Percentiles rank a stretch among this genome's conserved stretches.
These are phyloP conservation scores for Ophiostoma ips DNA, from an alignment of 2,329 filamentous ascomycete species.

Conservation along the genomic window DNA sequence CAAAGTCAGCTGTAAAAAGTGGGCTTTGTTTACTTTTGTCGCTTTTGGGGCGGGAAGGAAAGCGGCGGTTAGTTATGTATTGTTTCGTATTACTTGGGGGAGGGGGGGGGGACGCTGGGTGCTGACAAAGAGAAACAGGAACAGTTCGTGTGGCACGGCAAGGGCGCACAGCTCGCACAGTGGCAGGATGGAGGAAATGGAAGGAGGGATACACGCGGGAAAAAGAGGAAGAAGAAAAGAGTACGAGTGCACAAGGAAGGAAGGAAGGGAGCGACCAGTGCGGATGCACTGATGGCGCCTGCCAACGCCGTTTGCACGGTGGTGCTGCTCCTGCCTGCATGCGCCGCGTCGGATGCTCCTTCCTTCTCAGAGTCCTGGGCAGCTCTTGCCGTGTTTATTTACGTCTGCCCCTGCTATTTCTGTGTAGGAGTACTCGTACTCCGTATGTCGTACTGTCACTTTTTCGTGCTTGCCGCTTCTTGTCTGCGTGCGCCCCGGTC, in stretches of 20 bases:
- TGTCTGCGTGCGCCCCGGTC: neutral
- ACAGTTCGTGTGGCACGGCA: conserved; percentile 4
- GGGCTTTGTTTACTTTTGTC: conserved; percentile 11
- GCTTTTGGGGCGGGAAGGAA: conserved; percentile 2
- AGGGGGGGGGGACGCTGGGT: too few relatives aligned
- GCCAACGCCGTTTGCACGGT: too few relatives aligned
- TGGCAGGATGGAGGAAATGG: too few relatives aligned
- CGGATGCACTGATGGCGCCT: too few relatives aligned
- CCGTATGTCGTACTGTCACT: neutral
- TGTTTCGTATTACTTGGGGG: neutral
- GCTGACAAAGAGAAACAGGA: too few relatives aligned
- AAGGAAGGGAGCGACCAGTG: too few relatives aligned
- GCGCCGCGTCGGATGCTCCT: neutral
- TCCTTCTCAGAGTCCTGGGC: neutral
- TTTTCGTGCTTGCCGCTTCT: neutral
- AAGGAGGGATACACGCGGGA: too few relatives aligned
- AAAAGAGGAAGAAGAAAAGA: too few relatives aligned
- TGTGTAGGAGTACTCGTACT: too few relatives aligned
- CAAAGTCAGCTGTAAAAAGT: neutral
- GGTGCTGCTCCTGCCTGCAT: too few relatives aligned
- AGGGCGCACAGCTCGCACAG: neutral
- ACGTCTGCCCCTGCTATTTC: neutral
- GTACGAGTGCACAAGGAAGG: too few relatives aligned
- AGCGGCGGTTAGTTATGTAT: neutral
- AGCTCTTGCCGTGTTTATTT: neutral